Evolutionary conservation across 108 stramenopile species (phyloP).

Genomic region (Cyclotella choctawhatcheeana): DNA sequence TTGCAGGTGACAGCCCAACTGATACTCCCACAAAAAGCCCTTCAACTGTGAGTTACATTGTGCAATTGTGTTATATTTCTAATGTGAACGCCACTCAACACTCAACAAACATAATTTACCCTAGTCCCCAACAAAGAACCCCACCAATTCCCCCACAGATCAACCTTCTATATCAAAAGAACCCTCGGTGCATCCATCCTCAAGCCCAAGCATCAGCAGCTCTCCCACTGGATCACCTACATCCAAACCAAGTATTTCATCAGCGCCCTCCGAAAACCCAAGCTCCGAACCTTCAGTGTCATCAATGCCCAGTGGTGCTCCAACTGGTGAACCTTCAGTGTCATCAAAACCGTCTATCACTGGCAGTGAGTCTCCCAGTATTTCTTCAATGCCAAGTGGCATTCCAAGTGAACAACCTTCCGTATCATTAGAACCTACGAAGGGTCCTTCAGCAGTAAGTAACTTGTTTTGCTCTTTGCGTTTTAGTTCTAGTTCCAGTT

Average conservation of each 20-base stretch:
- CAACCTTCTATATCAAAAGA: neutral
- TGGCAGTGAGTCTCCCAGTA: neutral
- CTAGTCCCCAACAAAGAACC: conserved; percentile 2
- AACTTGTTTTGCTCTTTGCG: too few relatives aligned
- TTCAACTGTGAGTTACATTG: neutral
- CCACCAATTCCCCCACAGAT: conserved; percentile 3
- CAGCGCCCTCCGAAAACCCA: conserved; percentile 2
- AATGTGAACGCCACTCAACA: too few relatives aligned
- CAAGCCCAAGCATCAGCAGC: neutral
- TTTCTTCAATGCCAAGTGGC: conserved; percentile 12
- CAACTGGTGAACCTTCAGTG: neutral
- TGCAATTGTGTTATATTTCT: too few relatives aligned
- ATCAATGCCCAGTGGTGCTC: conserved; percentile 3
- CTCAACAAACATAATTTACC: neutral
- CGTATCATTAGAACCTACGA: neutral
- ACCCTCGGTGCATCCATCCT: neutral
- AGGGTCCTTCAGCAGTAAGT: neutral
- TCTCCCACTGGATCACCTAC: neutral
- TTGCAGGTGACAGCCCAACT: conserved; percentile 12
- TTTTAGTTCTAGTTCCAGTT: too few relatives aligned
- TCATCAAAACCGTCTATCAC: neutral
- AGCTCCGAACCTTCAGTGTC: neutral
- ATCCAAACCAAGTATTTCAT: neutral
- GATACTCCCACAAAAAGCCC: conserved; percentile 8
- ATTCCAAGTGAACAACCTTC: conserved; percentile 1